Base-by-base conservation (phyloP, 805 yeast species). In the Jamesozyma lodderae region DNA sequence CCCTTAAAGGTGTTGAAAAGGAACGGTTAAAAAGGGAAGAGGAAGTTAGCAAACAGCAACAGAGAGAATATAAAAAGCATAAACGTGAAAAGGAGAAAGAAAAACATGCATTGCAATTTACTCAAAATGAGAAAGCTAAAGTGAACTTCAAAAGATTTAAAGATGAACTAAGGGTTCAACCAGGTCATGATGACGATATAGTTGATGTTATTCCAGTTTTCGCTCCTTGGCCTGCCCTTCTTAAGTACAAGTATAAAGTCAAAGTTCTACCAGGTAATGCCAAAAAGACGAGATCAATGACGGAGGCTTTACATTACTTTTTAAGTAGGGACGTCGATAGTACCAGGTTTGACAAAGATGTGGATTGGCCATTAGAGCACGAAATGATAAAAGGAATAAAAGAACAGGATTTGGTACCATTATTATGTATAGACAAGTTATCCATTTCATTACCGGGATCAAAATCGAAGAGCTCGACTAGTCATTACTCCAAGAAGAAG, bases 201-300 rank as follows among this genome's bases (percentile, higher is more conserved):
- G 51, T 67, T 9, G 83, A 77, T 41, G 76, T 82, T 6, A 72
- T 90, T 10, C 94, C 96, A 1, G 77, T 85, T 15, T 90, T 87
- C 68, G 96, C 92, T 0, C 98, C 98, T 2, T 92, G 96, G 95
- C 61, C 73, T 10, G 71, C 96, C 0, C 58, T 92, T 45, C 70
- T 66, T 42, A 81, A 81, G 55, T 75, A 70, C 58, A 79, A 82
- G 52, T 87, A 83, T 62, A 86, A 86, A 56, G 79, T 84, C 25
- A 90, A 90, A 57, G 62, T 90, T 22, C 83, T 78, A 47, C 88
- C 95, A 0, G 79, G 79, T 1, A 67, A 72, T 21, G 77, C 79
- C 20, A 92, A 92, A 57, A 88, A 90, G 55, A 95, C 96, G 2
- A 92, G 92, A 54, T 79, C 92, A 1, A 66, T 85, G 25, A 69